Conservation (phyloP, 345 rosid genomes). For the Salix brachista region DNA sequence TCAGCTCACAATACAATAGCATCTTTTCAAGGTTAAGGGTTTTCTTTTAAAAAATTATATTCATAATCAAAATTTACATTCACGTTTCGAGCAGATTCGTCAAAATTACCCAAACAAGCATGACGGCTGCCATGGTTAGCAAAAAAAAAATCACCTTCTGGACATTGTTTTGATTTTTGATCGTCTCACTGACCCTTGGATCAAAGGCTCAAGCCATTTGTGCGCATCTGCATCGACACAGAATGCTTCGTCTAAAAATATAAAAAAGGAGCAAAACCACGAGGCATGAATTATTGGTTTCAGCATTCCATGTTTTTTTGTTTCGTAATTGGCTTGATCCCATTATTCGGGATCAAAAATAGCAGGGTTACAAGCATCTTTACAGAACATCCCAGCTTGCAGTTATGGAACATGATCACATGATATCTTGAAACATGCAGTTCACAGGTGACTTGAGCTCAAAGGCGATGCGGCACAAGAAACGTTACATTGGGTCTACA, state of each 20-base stretch:
- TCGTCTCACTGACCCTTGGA: no score
- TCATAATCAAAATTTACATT: no score
- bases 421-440: not conserved
- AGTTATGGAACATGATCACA: not conserved
- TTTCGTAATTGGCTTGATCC: not conserved
- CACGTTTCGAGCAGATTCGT: not conserved
- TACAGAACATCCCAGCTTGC: constrained; percentile 1
- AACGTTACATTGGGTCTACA: constrained; percentile 22
- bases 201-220: not conserved
- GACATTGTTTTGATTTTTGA: no score
- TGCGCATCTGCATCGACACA: no score
- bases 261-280: not conserved
- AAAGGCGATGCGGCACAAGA: constrained; percentile 1
- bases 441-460: constrained; percentile 9
- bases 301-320: not conserved
- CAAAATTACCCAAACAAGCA: no score
- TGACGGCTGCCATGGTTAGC: no score
- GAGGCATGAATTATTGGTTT: not conserved
- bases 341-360: not conserved
- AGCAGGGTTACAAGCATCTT: not conserved
- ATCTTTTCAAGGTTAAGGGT: no score
- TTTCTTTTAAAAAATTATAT: no score
- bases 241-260: no score
- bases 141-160: no score
- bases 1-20: no score